Evolutionary conservation across 2,329 filamentous ascomycete genomes (phyloP).

Genomic region (Didymella arachidicola): DNA sequence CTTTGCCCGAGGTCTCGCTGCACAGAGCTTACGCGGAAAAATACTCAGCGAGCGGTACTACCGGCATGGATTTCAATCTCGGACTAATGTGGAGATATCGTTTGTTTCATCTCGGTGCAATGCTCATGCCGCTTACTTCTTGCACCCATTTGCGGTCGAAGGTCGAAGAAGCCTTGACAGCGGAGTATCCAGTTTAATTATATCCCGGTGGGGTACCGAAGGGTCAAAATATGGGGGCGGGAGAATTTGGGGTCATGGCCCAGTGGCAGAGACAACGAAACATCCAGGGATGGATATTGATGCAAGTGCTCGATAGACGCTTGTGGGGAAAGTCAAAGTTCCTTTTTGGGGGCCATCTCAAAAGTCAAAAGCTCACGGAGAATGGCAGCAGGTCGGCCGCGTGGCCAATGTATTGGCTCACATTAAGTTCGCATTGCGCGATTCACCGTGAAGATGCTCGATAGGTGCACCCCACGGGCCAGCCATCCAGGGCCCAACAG

Average conservation of each 20-base stretch:
- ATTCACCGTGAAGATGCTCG: background rate
- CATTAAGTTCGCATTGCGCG: background rate
- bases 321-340: background rate
- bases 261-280: background rate
- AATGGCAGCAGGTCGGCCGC: background rate
- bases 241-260: constrained; percentile 7
- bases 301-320: constrained; percentile 4
- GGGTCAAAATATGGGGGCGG: constrained; percentile 7
- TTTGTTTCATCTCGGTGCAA: constrained; percentile 12
- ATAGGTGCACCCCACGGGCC: background rate
- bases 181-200: background rate
- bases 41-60: constrained; percentile 9
- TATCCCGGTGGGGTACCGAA: background rate
- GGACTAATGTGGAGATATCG: background rate
- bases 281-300: background rate
- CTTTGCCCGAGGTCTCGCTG: constrained; percentile 15
- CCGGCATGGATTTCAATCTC: constrained; percentile 2
- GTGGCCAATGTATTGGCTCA: background rate
- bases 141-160: background rate
- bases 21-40: constrained; percentile 11
- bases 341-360: constrained; percentile 1
- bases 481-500: background rate
- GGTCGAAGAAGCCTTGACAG: background rate
- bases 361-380: background rate
- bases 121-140: constrained; percentile 2